phyloP scores from a whole-genome alignment of 441 rosid genomes.

The Hypseocharis bilobata region DNA sequence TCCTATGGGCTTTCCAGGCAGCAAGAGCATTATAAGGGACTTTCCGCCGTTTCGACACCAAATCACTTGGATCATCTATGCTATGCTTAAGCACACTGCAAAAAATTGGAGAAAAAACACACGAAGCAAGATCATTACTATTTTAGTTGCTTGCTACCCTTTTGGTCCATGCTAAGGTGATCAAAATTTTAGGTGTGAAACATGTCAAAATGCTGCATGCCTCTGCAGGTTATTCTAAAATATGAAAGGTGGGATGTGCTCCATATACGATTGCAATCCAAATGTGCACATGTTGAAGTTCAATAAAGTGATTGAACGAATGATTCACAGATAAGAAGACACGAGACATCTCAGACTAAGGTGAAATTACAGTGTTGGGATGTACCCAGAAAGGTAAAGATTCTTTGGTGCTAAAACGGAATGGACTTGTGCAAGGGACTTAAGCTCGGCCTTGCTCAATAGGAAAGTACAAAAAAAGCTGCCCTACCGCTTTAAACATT shows the following conservation, averaged over 20 bases:
- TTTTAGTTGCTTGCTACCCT: not conserved
- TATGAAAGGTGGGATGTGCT: not conserved
- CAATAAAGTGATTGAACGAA: not conserved
- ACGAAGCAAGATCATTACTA: not conserved
- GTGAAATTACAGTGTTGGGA: no score
- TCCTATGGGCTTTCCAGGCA: conserved; percentile 37
- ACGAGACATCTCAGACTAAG: no score
- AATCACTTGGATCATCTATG: conserved; percentile 48
- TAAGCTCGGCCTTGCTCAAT: not conserved
- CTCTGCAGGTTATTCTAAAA: not conserved
- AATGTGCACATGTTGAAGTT: not conserved
- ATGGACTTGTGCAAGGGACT: not conserved
- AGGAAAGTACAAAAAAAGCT: not conserved
- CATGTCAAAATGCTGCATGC: not conserved
- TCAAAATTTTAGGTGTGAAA: not conserved
- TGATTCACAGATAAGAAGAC: not conserved
- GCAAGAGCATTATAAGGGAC: conserved; percentile 32
- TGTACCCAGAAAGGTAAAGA: no score
- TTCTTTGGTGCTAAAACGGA: not conserved
- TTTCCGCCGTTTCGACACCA: conserved; percentile 52
- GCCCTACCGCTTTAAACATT: not conserved
- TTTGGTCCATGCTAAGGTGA: not conserved
- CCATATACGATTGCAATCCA: not conserved
- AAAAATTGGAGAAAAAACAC: conserved; percentile 10
- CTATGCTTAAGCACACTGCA: conserved; percentile 47